Evolutionary conservation across 257 asterid species (phyloP).

Genomic region (Jacaranda mimosifolia): DNA sequence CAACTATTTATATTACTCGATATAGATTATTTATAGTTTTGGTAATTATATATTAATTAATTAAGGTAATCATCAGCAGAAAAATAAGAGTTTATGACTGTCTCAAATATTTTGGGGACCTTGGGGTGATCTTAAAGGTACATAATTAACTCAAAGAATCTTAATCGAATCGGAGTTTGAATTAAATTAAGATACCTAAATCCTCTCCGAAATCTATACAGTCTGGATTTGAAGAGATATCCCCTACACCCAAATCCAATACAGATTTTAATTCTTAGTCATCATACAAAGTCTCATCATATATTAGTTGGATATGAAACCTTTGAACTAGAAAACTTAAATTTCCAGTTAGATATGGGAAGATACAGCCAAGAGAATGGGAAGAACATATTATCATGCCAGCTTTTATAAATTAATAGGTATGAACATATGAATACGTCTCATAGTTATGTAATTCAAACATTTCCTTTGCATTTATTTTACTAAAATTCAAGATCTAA

Average conservation of each 20-base stretch:
- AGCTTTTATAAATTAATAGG: too few relatives aligned
- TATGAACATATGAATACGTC: too few relatives aligned
- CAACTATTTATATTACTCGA: neutral
- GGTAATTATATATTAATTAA: neutral
- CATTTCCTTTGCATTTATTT: too few relatives aligned
- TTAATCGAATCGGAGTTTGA: constrained; percentile 9
- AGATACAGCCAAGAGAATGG: neutral
- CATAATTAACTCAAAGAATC: neutral
- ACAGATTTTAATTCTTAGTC: constrained; percentile 2
- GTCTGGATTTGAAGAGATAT: constrained; percentile 19
- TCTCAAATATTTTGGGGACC: neutral
- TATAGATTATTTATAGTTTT: neutral
- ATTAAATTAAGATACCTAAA: constrained; percentile 8
- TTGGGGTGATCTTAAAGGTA: neutral
- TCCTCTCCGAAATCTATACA: constrained; percentile 27
- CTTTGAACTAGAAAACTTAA: neutral
- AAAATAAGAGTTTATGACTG: constrained; percentile 16
- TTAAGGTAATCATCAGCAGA: constrained; percentile 5
- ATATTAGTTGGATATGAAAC: constrained; percentile 5
- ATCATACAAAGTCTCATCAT: neutral
- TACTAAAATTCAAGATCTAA: too few relatives aligned
- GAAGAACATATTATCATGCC: too few relatives aligned
- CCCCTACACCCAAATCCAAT: neutral
- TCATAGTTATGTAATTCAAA: too few relatives aligned
- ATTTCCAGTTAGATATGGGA: neutral